Conservation (phyloP, 75 land plant genomes). For the Chamaecyparis obtusa region DNA sequence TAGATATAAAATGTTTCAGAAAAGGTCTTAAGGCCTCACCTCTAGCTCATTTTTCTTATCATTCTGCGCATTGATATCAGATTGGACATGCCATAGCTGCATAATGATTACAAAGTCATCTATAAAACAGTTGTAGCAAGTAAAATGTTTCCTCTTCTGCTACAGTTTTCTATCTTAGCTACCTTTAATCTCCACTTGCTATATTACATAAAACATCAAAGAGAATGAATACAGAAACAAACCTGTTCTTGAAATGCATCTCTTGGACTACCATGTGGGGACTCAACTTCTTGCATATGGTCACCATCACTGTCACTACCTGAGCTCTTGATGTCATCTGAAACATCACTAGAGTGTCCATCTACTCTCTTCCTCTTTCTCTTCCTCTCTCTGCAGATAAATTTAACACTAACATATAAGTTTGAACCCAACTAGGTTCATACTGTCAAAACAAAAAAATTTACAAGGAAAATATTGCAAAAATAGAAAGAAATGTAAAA, state of each 20-base stretch:
- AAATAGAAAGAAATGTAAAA: not conserved
- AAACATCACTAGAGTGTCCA: constrained; percentile 51
- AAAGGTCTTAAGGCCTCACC: constrained; percentile 21
- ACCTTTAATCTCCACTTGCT: not conserved
- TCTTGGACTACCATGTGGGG: constrained; percentile 24
- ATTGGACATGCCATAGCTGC: constrained; percentile 40
- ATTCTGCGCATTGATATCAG: constrained; percentile 34
- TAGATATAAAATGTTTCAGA: not conserved
- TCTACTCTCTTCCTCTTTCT: constrained; percentile 40
- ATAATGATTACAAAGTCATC: constrained; percentile 9
- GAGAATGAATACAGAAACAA: not conserved
- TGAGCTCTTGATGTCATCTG: constrained; percentile 32
- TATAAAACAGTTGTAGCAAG: not conserved
- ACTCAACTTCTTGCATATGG: constrained; percentile 22
- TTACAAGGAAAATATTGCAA: not conserved
- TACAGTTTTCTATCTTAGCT: not conserved
- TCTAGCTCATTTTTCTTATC: constrained; percentile 29
- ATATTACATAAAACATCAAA: not conserved
- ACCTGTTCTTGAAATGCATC: constrained; percentile 55
- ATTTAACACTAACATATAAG: not conserved
- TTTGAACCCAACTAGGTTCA: not conserved
- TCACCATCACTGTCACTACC: constrained; percentile 22
- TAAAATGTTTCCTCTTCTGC: not conserved
- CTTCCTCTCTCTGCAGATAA: constrained; percentile 44
- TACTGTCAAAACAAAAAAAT: not conserved